Base-by-base conservation (phyloP, 352 stramenopile genomes). In the Phytophthora rubi region DNA sequence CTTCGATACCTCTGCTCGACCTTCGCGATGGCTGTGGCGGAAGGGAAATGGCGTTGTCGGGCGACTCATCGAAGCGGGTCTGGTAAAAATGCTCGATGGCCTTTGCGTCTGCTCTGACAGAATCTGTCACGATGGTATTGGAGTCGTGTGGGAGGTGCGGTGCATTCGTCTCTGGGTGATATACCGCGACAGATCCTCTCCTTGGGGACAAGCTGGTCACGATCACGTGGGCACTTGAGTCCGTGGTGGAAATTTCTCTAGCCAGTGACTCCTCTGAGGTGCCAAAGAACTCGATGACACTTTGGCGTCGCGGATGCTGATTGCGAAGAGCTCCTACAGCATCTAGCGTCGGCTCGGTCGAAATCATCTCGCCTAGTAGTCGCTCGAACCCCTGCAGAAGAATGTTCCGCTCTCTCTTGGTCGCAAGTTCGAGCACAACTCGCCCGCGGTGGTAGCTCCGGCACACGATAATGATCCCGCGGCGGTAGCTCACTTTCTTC, bases 401-500 rank as follows among this genome's bases (percentile, higher is more conserved):
- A 21, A 91, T 60, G 42, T 92, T 82, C 32, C 84, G 81, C 62
- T 88, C 83, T 30, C 63, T 60, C 58, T 88, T 90, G n/a, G 78
- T 86, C 39, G 57, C 57, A 60, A 91, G 56, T 52, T 92, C 80
- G 15, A 92, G 82, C 9, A 92, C 71, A 39, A 92, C 73, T 5
- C 84, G 84, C 32, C 80, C 83, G 23, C 79, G 84, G 63, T 89
- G 78, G 62, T 89, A 81, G 44, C 75, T 89, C 61, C 86, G 88
- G 71, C 78, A 89, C 10, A 90, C 61, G 33, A 94, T 79, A 59
- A 94, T 83, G 13, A 92, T 65, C 3, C 81, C 84, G 10, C 82
- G 82, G 10, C 76, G 80, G 54, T 88, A 65, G 47, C 80, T 94
- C 39, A 92, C 81, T 68, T 94, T 91, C 52, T 73, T 88, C 0